Evolutionary conservation across 2,329 filamentous ascomycete species (phyloP).

Genomic region (Zalaria obscura): DNA sequence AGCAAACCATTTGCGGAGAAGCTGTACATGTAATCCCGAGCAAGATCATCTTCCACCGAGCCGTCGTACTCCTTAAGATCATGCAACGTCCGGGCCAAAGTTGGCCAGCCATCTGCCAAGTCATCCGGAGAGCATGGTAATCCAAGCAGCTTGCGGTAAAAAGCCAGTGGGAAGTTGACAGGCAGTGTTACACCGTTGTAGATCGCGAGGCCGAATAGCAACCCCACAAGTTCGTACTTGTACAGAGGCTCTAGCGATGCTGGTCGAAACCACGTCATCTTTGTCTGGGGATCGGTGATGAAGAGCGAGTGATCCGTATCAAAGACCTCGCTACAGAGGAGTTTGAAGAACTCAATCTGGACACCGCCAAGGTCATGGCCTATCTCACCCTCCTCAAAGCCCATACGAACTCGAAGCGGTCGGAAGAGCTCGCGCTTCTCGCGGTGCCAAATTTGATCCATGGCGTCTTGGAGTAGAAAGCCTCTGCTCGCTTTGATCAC

Average conservation of each 20-base stretch:
- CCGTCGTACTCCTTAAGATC: conserved; percentile 64
- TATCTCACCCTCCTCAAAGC: conserved; percentile 65
- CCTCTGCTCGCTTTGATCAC: conserved; percentile 29
- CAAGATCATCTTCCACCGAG: conserved; percentile 66
- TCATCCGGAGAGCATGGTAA: conserved; percentile 52
- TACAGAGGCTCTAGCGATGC: conserved; percentile 69
- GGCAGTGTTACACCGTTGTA: conserved; percentile 90
- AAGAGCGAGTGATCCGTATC: conserved; percentile 49
- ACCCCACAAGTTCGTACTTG: conserved; percentile 79
- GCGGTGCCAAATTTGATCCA: conserved; percentile 81
- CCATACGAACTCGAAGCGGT: conserved; percentile 78
- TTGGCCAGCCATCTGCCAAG: conserved; percentile 79
- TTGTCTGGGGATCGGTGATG: conserved; percentile 58
- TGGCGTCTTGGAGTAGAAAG: conserved; percentile 29
- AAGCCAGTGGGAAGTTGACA: conserved; percentile 69
- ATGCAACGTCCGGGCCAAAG: conserved; percentile 60
- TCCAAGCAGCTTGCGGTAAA: conserved; percentile 69
- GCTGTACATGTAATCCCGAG: conserved; percentile 77
- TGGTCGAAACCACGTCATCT: conserved; percentile 79
- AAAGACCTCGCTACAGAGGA: conserved; percentile 68
- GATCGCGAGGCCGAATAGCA: conserved; percentile 77
- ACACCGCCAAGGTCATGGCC: conserved; percentile 90
- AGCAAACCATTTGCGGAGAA: conserved; percentile 42
- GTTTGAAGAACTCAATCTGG: conserved; percentile 87
- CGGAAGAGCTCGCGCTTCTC: conserved; percentile 69